Evolutionary conservation across 1,139 yeast species (phyloP).

Genomic region (Saccharomyces pastorianus): DNA sequence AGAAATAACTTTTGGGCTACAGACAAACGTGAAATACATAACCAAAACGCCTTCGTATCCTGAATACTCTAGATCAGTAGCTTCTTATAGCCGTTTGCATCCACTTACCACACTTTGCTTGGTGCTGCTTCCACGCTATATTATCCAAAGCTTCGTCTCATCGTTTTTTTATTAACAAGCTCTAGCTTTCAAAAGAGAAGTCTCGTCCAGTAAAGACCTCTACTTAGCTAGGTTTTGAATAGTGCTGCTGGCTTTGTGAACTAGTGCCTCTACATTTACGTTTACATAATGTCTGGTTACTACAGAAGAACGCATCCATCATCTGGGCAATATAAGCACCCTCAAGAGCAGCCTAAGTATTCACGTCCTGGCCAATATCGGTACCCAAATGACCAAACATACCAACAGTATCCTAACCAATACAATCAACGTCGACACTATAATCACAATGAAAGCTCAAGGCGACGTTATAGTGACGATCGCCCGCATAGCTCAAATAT

Average conservation of each 20-base stretch:
- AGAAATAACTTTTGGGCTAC: neutral
- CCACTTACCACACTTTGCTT: neutral
- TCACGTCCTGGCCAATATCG: neutral
- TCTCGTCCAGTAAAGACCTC: too few relatives aligned
- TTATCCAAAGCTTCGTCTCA: neutral
- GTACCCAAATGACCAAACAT: neutral
- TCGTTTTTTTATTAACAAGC: neutral
- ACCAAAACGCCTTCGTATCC: neutral
- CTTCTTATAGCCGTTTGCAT: neutral
- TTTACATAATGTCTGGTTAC: slow-evolving; percentile 6
- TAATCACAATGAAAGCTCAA: neutral
- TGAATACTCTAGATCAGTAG: slow-evolving; percentile 9
- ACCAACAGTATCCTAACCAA: slow-evolving; percentile 1
- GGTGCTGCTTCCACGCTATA: neutral
- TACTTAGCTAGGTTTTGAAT: too few relatives aligned
- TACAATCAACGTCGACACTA: neutral
- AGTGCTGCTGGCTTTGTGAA: too few relatives aligned
- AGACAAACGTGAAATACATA: neutral
- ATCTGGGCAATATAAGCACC: slow-evolving; percentile 1
- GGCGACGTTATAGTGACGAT: neutral
- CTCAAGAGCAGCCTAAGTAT: neutral
- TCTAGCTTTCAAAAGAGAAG: neutral
- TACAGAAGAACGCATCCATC: slow-evolving; percentile 3
- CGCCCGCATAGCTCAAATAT: neutral
- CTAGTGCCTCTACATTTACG: neutral